A percentile compares a stretch with the other conserved stretches of the same genome.
Evolutionary conservation across 371 early-diverging fungal species (phyloP).

Genomic region (Blakeslea trispora): DNA sequence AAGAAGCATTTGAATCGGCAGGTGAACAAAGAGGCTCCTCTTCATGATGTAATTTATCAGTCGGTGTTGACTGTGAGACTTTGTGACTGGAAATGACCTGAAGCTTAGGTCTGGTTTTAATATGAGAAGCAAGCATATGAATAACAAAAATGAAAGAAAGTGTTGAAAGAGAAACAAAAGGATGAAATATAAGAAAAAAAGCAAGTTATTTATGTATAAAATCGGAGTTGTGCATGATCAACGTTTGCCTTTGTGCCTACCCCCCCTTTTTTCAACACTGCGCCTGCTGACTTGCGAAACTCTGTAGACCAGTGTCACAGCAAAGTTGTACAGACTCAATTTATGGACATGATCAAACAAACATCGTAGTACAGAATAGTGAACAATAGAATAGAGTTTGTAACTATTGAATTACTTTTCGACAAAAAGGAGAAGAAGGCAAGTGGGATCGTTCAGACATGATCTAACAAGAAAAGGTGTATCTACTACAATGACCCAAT

Average conservation of each 20-base stretch:
- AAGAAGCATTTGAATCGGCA: conserved; percentile 19
- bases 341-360: conserved; percentile 3
- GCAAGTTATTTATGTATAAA: conserved; percentile 6
- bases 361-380: background rate
- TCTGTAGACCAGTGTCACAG: background rate
- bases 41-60: conserved; percentile 11
- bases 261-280: conserved; percentile 5
- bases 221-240: conserved; percentile 5
- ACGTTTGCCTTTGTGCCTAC: background rate
- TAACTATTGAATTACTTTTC: no score
- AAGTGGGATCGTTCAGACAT: no score
- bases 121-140: conserved; percentile 24
- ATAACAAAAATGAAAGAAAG: background rate
- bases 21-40: conserved; percentile 35
- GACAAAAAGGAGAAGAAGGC: no score
- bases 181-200: conserved; percentile 6
- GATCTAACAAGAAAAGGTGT: no score
- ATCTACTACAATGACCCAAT: no score
- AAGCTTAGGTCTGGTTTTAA: conserved; percentile 14
- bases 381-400: no score
- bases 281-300: conserved; percentile 14
- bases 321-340: conserved; percentile 13
- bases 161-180: conserved; percentile 10
- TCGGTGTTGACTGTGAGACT: conserved; percentile 26
- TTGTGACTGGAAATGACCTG: conserved; percentile 7